Evolutionary conservation across 2,329 filamentous ascomycete species (phyloP).

Genomic region (Hypomyces rosellus): DNA sequence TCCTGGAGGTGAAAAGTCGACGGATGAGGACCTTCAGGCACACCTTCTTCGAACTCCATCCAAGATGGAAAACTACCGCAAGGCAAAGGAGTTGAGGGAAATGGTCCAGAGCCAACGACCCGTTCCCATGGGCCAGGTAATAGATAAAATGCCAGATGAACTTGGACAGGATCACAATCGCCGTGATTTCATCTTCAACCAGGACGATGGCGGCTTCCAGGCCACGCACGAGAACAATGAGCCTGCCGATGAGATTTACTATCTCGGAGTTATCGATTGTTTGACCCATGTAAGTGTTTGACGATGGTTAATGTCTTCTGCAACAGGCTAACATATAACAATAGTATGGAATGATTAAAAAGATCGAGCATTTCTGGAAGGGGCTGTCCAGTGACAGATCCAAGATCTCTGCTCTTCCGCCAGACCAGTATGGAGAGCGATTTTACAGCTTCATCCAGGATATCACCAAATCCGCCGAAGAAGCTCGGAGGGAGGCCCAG

Average conservation of each 20-base stretch:
- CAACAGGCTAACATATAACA: constrained; percentile 16
- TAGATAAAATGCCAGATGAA: constrained; percentile 84
- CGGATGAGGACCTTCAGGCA: constrained; percentile 54
- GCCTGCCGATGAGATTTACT: constrained; percentile 89
- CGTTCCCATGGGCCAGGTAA: constrained; percentile 80
- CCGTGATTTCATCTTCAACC: constrained; percentile 74
- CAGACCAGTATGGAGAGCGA: constrained; percentile 84
- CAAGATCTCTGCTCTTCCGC: constrained; percentile 88
- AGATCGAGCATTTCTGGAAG: constrained; percentile 95
- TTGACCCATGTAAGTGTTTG: constrained; percentile 75
- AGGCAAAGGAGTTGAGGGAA: constrained; percentile 83
- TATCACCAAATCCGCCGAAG: constrained; percentile 84
- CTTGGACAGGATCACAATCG: constrained; percentile 68
- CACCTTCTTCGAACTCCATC: constrained; percentile 83
- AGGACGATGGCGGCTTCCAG: constrained; percentile 86
- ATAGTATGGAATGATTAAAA: constrained; percentile 90
- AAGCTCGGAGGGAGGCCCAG: constrained; percentile 61
- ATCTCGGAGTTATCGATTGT: constrained; percentile 96
- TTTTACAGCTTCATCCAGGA: constrained; percentile 89
- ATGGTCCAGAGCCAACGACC: constrained; percentile 91
- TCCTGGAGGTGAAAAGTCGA: constrained; percentile 62
- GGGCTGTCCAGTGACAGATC: constrained; percentile 75
- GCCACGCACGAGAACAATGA: constrained; percentile 87
- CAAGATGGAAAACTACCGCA: constrained; percentile 83
- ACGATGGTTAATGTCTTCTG: background rate